These are phyloP conservation scores for Phaeomoniella chlamydospora DNA, from an alignment of 2,329 filamentous ascomycete species.

Conservation along the genomic window DNA sequence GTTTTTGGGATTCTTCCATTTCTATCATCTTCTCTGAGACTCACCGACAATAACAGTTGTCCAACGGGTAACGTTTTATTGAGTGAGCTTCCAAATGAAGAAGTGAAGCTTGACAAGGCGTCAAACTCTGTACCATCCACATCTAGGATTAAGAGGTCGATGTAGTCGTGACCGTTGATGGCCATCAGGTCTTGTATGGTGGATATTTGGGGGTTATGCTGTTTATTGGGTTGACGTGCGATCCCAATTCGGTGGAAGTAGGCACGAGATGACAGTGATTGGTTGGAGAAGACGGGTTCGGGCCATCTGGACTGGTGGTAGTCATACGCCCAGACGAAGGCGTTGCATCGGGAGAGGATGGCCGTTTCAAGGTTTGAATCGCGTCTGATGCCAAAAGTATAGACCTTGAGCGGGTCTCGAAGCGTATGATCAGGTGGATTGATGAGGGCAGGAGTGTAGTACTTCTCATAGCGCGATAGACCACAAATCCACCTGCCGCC, in stretches of 20 bases:
- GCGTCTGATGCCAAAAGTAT: slow-evolving; percentile 17
- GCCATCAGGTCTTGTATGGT: slow-evolving; percentile 5
- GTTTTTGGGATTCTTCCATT: slow-evolving; percentile 2
- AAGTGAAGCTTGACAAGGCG: slow-evolving; percentile 4
- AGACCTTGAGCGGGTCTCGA: not conserved
- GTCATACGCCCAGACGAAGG: slow-evolving; percentile 25
- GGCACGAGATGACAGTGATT: slow-evolving; percentile 5
- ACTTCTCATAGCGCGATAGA: slow-evolving; percentile 20
- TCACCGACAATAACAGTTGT: not conserved
- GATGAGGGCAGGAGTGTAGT: slow-evolving; percentile 18
- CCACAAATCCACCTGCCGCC: slow-evolving; percentile 31
- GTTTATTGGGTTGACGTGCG: not conserved
- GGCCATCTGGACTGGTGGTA: slow-evolving; percentile 20
- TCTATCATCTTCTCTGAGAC: not conserved
- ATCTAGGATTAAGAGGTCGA: slow-evolving; percentile 7
- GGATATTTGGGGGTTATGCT: slow-evolving; percentile 7
- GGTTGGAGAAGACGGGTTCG: slow-evolving; percentile 10
- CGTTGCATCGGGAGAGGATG: slow-evolving; percentile 22
- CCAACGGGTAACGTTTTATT: not conserved
- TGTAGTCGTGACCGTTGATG: slow-evolving; percentile 6
- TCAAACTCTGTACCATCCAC: slow-evolving; percentile 7
- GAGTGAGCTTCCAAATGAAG: slow-evolving; percentile 1
- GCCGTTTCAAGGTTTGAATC: slow-evolving; percentile 22
- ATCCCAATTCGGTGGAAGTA: slow-evolving; percentile 9
- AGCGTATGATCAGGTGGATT: slow-evolving; percentile 18